Evolutionary conservation across 805 yeast genomes (phyloP), one percentile per base, ranked within the genome.

Genomic region (Nakazawaea pomicola): DNA sequence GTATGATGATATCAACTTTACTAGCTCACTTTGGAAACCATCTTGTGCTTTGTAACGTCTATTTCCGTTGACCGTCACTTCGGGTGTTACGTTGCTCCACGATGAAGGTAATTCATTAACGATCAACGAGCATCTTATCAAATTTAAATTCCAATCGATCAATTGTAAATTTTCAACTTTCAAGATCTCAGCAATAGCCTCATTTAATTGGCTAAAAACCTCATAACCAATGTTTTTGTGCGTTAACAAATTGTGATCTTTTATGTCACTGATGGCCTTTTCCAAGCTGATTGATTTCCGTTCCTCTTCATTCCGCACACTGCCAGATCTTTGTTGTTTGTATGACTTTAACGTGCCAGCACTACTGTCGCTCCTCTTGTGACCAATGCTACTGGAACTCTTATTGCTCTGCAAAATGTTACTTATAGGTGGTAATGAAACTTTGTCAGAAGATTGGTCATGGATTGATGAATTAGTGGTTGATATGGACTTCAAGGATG

Each of bases 91-190:
- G 5, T 19, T 16, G 15, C 19, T 16, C 45, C 45, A 41, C 5
- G 29, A 8, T 6, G 35, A 36, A 7, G 43, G 47, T 21, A 38
- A 19, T 29, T 33, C 39, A 31, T 60, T 62, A 27, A 72, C 51
- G 35, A 73, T 64, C 28, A 73, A 58, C 46, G 70, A 63, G 37
- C 74, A 68, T 36, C 79, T 54, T 14, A 76, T 65, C 32, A 72
- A 68, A 48, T 73, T 73, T 38, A 73, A 57, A 49, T 72, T 72
- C 78, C 78, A 73, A 50, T 72, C 78, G 10, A 73, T 61, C 11
- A 73, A 14, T 43, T 37, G 37, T 33, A 41, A 23, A 21, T 39
- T 27, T 23, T 36, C 36, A 17, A 19, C 9, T 35, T 40, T 35
- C 20, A 40, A 29, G 15, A 33, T 23, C 33, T 40, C 29, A 47